Conservation (phyloP, 306 rosid species). For the Cucumis cinereus region DNA sequence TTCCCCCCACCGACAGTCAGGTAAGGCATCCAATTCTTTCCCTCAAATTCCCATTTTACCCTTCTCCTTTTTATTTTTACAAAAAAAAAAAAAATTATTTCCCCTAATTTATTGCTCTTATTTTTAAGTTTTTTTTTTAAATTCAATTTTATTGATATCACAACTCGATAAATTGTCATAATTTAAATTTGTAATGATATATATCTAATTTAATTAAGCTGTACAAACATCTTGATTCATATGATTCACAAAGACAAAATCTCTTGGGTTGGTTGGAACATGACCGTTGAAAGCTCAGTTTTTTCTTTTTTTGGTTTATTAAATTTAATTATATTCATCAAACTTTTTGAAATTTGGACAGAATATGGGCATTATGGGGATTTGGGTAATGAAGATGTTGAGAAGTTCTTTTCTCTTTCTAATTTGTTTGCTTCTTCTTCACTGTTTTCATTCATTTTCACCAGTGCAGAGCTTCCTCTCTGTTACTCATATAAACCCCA, state of each 20-base stretch:
- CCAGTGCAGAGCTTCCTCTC: not conserved
- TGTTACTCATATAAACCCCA: not conserved
- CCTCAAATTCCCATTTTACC: not conserved
- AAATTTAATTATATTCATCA: no score
- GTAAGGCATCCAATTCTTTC: not conserved
- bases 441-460: not conserved
- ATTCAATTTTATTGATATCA: no score
- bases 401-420: not conserved
- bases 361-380: not conserved
- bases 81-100: not conserved
- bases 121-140: not conserved
- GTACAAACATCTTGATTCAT: no score
- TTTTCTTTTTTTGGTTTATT: not conserved
- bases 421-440: not conserved
- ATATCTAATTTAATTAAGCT: no score
- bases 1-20: conserved; percentile 21
- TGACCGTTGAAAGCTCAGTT: not conserved
- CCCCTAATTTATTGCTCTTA: not conserved
- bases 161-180: no score
- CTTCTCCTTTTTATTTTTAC: not conserved
- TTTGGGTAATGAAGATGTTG: not conserved
- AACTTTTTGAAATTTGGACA: not conserved
- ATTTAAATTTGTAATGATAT: no score
- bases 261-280: not conserved
- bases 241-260: not conserved